Base-by-base conservation (phyloP, 2,329 filamentous ascomycete species). In the Aspergillus sp. region DNA sequence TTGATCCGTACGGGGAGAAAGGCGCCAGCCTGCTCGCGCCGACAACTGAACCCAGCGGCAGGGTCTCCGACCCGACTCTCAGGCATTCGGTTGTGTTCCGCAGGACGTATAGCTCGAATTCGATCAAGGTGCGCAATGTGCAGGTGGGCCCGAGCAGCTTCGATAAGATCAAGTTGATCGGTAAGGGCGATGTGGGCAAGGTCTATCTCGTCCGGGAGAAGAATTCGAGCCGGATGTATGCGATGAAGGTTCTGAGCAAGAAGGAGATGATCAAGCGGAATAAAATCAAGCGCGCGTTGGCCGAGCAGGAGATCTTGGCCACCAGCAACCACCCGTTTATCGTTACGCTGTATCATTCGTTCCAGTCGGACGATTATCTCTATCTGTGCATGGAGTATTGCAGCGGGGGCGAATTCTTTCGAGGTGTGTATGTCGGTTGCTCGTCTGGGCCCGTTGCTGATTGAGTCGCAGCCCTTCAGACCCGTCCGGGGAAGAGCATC, bases 361-460 rank as follows among this genome's bases (percentile, higher is more conserved):
- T 98, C 71, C 91, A 98, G 61, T 98, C 91, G 1, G 91, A 98
- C 58, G 91, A 98, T 47, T 88, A 96, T 63, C 73, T 98, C 26
- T 98, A 98, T 57, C 73, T 98, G n/a, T 98, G 91, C 60, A 98
- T 98, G 91, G 91, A 98, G 62, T 98, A 98, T 58, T 98, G 91
- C 70, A 96, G 88, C 50, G 91, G 91, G 45, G 91, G 91, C 40
- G 91, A 98, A 62, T 98, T 98, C 67, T 98, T 98, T 71, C 74
- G 91, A 58, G 68, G 67, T 71, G 50, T 34, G 58, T 45, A n/a
- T n/a, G n/a, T n/a, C n/a, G n/a, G n/a, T n/a, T n/a, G n/a, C n/a
- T n/a, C n/a, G n/a, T n/a, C n/a, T n/a, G n/a, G n/a, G n/a, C n/a
- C n/a, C 10, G 6, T 24, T 15, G 8, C 26, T 33, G 16, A 39